These are phyloP conservation scores for Penicillium egyptiacum DNA, from an alignment of 495 filamentous ascomycete species.

Conservation along the genomic window DNA sequence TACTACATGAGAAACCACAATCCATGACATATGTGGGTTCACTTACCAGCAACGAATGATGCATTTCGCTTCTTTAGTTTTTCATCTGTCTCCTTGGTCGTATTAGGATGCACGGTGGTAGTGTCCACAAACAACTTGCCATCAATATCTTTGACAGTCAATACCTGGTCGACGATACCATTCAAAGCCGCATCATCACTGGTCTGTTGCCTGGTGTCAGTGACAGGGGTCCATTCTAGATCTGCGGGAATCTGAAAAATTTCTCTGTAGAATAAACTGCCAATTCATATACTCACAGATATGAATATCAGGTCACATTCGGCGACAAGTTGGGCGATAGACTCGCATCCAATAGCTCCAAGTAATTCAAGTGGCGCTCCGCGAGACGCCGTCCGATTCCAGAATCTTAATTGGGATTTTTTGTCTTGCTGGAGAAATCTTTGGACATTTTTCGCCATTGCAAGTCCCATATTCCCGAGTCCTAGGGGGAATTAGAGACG, in stretches of 20 bases:
- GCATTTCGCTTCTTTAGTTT: constrained; percentile 5
- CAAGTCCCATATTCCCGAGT: constrained; percentile 17
- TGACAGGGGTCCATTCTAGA: neutral
- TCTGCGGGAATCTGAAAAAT: neutral
- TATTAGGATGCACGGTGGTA: constrained; percentile 15
- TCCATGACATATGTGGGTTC: neutral
- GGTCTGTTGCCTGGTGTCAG: constrained; percentile 1
- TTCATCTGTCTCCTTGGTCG: neutral
- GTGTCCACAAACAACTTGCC: constrained; percentile 14
- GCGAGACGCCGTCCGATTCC: constrained; percentile 14
- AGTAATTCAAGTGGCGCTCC: constrained; percentile 4
- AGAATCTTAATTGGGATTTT: constrained; percentile 5
- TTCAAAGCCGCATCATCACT: constrained; percentile 13
- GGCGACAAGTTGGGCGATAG: constrained; percentile 2
- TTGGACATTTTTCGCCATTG: constrained; percentile 17
- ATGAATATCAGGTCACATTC: constrained; percentile 17
- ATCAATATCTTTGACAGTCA: constrained; percentile 4
- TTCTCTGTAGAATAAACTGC: neutral
- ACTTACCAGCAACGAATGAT: constrained; percentile 12
- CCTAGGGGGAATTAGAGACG: neutral
- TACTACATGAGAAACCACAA: neutral
- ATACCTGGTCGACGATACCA: constrained; percentile 8
- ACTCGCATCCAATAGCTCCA: constrained; percentile 11
- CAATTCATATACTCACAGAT: constrained; percentile 8
- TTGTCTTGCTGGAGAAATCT: neutral